Evolutionary conservation across 345 rosid genomes (phyloP), one percentile per base, ranked within the genome.

Genomic region (Theobroma cacao): DNA sequence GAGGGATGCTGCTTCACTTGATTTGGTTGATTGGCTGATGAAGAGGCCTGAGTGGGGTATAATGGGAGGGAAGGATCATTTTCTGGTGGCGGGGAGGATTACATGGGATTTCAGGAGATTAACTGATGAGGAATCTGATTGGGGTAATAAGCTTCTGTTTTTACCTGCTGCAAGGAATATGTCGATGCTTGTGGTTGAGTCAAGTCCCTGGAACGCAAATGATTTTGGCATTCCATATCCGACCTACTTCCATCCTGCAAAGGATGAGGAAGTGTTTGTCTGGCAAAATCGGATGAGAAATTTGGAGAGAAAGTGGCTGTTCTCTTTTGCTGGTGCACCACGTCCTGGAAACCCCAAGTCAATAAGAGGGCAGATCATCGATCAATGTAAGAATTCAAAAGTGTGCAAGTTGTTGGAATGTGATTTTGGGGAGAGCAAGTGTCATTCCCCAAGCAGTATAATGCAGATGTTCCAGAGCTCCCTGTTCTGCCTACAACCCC

Each of bases 311-410:
- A 95, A 93, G 65, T 95, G 94, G 94, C 92, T 93, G 24, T 93
- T 95, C 89, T 95, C 98, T 11, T 95, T 95, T 78, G 98, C 98
- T 0, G 98, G 98, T 55, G 98, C 98, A 0, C 98, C 98, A 2
- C 91, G 98, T 9, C 91, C 98, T 0, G 91, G 78, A 45, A 90
- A 92, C 68, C 85, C 90, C 0, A 89, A 91, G 70, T 95, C 98
- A 33, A 95, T 95, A 74, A 85, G 97, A 79, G 98, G 94, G 43
- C 93, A 87, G 90, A 87, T 95, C 82, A 93, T 94, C 6, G 83
- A 90, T 38, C 95, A 93, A 70, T 91, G 98, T n/a, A 85, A 74
- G 78, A 77, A 80, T 20, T 89, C 94, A 4, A 77, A 88, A 28
- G 85, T 78, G 66, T 66, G 98, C 72, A 95, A 90, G 76, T 81